Conservation (phyloP, 2,329 filamentous ascomycete species). For the Aspergillus sclerotialis region DNA sequence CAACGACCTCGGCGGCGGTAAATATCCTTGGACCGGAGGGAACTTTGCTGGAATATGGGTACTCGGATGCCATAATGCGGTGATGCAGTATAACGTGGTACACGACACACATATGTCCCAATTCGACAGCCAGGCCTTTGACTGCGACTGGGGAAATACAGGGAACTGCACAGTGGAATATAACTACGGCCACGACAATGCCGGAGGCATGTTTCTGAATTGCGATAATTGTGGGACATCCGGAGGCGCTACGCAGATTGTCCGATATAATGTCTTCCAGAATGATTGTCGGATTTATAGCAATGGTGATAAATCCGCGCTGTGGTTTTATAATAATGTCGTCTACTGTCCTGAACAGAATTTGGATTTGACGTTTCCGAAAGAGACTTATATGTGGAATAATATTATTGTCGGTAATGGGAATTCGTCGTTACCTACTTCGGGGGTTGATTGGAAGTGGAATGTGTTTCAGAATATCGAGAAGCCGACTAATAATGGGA, state of each 20-base stretch:
- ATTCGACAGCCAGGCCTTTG: slow-evolving; percentile 18
- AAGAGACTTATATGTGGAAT: slow-evolving; percentile 13
- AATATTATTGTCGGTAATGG: slow-evolving; percentile 19
- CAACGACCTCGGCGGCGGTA: too few species aligned
- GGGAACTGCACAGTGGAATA: slow-evolving; percentile 20
- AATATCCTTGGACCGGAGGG: too few species aligned
- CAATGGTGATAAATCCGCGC: slow-evolving; percentile 11
- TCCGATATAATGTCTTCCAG: slow-evolving; percentile 21
- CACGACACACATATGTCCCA: slow-evolving; percentile 16
- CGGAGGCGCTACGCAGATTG: slow-evolving; percentile 15
- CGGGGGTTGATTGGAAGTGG: slow-evolving; percentile 11
- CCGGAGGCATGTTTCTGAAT: slow-evolving; percentile 19
- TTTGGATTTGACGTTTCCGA: slow-evolving; percentile 13
- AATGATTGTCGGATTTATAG: slow-evolving; percentile 19
- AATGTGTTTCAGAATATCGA: slow-evolving; percentile 14
- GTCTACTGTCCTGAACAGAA: slow-evolving; percentile 15
- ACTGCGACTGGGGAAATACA: slow-evolving; percentile 21
- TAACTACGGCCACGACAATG: slow-evolving; percentile 20
- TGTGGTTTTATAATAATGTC: slow-evolving; percentile 20
- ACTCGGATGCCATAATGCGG: too few species aligned
- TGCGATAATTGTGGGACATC: slow-evolving; percentile 18
- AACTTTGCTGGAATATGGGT: too few species aligned
- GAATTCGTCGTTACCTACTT: slow-evolving; percentile 11
- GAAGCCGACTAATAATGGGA: neutral
- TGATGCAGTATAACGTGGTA: slow-evolving; percentile 18